Conservation (phyloP, 1,139 yeast genomes). For the Suhomyces taliae region DNA sequence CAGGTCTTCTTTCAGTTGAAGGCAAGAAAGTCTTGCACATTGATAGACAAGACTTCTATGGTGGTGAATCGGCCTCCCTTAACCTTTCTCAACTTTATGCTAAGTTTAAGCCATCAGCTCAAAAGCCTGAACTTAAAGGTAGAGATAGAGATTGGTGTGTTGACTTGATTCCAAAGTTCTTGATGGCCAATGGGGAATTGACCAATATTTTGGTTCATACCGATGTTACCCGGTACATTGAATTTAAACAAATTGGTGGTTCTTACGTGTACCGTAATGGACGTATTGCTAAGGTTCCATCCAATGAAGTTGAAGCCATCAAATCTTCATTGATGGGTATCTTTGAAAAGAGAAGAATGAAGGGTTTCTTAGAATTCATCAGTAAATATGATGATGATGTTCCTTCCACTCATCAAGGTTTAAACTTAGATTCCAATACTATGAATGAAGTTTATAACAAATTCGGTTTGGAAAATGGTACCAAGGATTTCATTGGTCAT, state of each 20-base stretch:
- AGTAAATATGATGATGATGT: conserved; percentile 81
- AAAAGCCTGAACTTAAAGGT: conserved; percentile 75
- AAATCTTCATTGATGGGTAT: conserved; percentile 92
- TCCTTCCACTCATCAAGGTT: conserved; percentile 77
- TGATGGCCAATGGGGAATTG: conserved; percentile 97
- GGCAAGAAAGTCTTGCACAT: conserved; percentile 96
- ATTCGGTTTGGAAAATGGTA: conserved; percentile 89
- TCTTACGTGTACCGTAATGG: conserved; percentile 92
- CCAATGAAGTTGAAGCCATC: conserved; percentile 88
- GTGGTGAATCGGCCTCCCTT: conserved; percentile 75
- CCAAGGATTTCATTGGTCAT: conserved; percentile 96
- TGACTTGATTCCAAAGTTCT: conserved; percentile 92
- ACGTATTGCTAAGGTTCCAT: conserved; percentile 91
- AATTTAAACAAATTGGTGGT: conserved; percentile 93
- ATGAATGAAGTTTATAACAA: conserved; percentile 90
- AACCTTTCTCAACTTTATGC: conserved; percentile 62
- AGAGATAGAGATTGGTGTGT: conserved; percentile 98
- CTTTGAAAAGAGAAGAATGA: conserved; percentile 95
- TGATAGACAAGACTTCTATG: conserved; percentile 95
- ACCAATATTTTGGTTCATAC: conserved; percentile 94
- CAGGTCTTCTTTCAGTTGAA: conserved; percentile 92
- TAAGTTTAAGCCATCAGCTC: conserved; percentile 68
- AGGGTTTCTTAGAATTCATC: conserved; percentile 84
- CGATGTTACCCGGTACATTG: conserved; percentile 92
- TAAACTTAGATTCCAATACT: conserved; percentile 82